Evolutionary conservation across 495 filamentous ascomycete genomes (phyloP), one percentile per base, ranked within the genome.

Genomic region (Penicillium turbatum): DNA sequence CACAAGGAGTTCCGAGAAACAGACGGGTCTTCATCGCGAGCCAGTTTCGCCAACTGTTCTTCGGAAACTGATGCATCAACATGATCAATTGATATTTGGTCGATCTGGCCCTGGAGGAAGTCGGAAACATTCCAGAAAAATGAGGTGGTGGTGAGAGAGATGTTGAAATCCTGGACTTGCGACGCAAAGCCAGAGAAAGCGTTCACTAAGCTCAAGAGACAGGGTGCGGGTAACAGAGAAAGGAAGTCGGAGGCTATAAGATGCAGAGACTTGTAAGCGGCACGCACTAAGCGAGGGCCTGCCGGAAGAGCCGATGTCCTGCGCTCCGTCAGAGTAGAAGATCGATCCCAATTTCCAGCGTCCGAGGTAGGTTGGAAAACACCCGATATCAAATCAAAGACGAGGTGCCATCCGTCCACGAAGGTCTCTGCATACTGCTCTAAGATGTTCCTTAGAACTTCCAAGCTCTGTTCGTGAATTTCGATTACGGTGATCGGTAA

Each of bases 61-160:
- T 77, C 75, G 31, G 67, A 72, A n/a, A 75, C 64, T 1, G 70
- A 63, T 35, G 67, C 53, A 43, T 68, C 65, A 17, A 76, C 63
- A 42, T 72, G 55, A 10, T 56, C 73, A 34, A 85, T 64, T 0
- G 67, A 70, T 44, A 78, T 77, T 10, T 57, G 53, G 15, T 73
- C 72, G 38, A 73, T 80, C 24, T 73, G 71, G 36, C 63, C 68
- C 43, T 76, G 77, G 30, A 97, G 78, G 55, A 89, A 95, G 66
- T 96, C 92, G 2, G 93, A 96, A 11, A 95, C 81, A 55, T 90
- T 90, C 87, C 90, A 96, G 71, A 95, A 96, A 62, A 95, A 95
- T 0, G 92, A 95, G 10, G 93, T 86, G 1, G 90, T 92, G 13
- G 95, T 97, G 13, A 98, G 74, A 0, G 92, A 95, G 51, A 97